phyloP scores from a whole-genome alignment of 2,329 filamentous ascomycete species.

The Cadophora sp. region DNA sequence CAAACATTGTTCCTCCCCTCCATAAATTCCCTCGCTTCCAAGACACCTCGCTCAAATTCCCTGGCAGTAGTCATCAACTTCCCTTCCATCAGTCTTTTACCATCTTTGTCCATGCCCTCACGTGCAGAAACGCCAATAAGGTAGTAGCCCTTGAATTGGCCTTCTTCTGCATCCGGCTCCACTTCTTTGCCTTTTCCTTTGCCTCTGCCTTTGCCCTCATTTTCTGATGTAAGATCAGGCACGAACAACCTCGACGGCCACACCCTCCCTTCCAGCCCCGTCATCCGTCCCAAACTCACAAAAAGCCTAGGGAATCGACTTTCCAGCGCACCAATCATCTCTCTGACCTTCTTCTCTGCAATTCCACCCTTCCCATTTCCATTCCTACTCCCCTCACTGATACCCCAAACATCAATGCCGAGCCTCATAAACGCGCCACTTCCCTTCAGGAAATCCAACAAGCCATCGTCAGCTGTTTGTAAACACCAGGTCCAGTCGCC shows the following conservation, averaged over 20 bases:
- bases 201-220: neutral
- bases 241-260: conserved; percentile 29
- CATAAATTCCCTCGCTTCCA: conserved; percentile 25
- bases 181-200: neutral
- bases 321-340: conserved; percentile 27
- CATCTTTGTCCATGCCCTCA: conserved; percentile 19
- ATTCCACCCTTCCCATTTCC: conserved; percentile 15
- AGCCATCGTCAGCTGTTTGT: neutral
- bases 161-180: neutral
- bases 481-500: conserved; percentile 26
- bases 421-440: conserved; percentile 27
- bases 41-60: conserved; percentile 28
- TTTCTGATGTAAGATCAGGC: neutral
- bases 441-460: conserved; percentile 21
- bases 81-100: conserved; percentile 24
- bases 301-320: conserved; percentile 28
- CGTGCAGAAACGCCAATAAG: conserved; percentile 24
- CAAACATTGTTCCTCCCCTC: conserved; percentile 17
- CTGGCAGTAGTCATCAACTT: conserved; percentile 27
- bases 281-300: conserved; percentile 17
- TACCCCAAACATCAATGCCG: conserved; percentile 28
- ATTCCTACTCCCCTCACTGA: neutral
- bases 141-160: conserved; percentile 26
- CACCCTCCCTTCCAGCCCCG: conserved; percentile 24
- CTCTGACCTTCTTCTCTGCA: conserved; percentile 20